Evolutionary conservation across 768 basidiomycete genomes (phyloP).

Genomic region (Heimioporus sp.): DNA sequence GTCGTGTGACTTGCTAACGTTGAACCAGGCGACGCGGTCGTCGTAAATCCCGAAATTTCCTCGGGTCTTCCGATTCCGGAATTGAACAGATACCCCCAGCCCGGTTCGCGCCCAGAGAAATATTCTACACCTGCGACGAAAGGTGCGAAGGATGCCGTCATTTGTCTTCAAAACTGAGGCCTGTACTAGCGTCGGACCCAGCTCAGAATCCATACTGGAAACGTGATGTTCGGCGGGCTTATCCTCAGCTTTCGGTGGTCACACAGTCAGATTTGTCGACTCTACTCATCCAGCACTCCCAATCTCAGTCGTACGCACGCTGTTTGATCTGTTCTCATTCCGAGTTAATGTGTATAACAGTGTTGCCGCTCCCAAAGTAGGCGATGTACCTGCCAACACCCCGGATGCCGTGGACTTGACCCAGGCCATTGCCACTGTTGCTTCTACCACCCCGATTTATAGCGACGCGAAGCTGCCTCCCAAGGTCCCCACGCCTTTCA

Average conservation of each 20-base stretch:
- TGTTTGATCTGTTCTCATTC: not conserved
- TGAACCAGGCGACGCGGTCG: slow-evolving; percentile 71
- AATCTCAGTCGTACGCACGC: slow-evolving; percentile 55
- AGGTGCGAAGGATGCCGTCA: slow-evolving; percentile 43
- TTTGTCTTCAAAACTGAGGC: slow-evolving; percentile 9
- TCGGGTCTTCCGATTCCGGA: slow-evolving; percentile 78
- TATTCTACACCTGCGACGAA: slow-evolving; percentile 88
- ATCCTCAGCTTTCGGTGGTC: slow-evolving; percentile 88
- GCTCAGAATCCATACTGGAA: slow-evolving; percentile 96
- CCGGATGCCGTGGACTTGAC: slow-evolving; percentile 58
- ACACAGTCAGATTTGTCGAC: slow-evolving; percentile 81
- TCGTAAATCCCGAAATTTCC: slow-evolving; percentile 88
- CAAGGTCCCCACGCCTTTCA: slow-evolving; percentile 60
- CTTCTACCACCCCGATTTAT: slow-evolving; percentile 55
- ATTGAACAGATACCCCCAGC: slow-evolving; percentile 78
- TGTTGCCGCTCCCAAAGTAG: slow-evolving; percentile 49
- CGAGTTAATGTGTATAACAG: slow-evolving; percentile 33
- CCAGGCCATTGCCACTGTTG: slow-evolving; percentile 67
- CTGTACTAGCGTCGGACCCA: slow-evolving; percentile 68
- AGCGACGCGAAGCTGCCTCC: slow-evolving; percentile 71
- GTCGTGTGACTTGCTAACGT: slow-evolving; percentile 1
- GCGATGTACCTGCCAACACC: slow-evolving; percentile 44
- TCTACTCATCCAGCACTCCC: slow-evolving; percentile 79
- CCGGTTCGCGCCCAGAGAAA: slow-evolving; percentile 82
- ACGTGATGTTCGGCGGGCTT: slow-evolving; percentile 88